Base-by-base conservation (phyloP, 192 early-diverging fungal genomes). In the Umbelopsis vinacea region DNA sequence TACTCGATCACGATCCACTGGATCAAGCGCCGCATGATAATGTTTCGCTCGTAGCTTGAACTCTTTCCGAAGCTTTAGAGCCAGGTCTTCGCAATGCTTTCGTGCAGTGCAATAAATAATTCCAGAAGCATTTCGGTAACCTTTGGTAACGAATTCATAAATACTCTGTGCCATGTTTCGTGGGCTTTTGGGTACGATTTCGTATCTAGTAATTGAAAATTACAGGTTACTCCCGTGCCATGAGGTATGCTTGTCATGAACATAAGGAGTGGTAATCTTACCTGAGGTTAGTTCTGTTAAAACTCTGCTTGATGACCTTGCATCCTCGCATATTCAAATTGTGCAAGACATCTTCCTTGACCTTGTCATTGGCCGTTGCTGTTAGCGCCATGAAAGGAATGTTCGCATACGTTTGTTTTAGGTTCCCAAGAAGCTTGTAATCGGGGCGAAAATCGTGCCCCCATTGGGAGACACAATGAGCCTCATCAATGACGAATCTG, bases 391-490 rank as follows among this genome's bases (percentile, higher is more conserved):
- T 97, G 17, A 95, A 82, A 0, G 96, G 96, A 0, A 97, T 83
- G 19, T 87, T 83, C 0, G 91, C 91, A 74, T 91, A 98, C 15
- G 76, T 75, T n/a, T 73, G 46, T 72, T 90, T 87, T 37, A 94
- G 85, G 4, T 71, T 72, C 6, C 90, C 89, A 14, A 97, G 76
- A 0, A 93, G 91, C 40, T 71, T 72, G 6, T 75, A 75, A 38
- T 75, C 87, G 0, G 85, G 92, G 54, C 97, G 90, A 82, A 99
- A 99, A 77, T 99, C 96, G 71, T 98, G 97, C 15, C 97, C 97
- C 97, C 95, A 97, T 66, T 97, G 94, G 55, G 91, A 93, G 19
- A 97, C 82, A 76, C 97, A 99, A 74, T 99, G 97, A 2, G 96
- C 96, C 82, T 99, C 97, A 71, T 99, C 97, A 47, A 99, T 87